Base-by-base conservation (phyloP, 345 rosid genomes). In the Ceriops decandra region DNA sequence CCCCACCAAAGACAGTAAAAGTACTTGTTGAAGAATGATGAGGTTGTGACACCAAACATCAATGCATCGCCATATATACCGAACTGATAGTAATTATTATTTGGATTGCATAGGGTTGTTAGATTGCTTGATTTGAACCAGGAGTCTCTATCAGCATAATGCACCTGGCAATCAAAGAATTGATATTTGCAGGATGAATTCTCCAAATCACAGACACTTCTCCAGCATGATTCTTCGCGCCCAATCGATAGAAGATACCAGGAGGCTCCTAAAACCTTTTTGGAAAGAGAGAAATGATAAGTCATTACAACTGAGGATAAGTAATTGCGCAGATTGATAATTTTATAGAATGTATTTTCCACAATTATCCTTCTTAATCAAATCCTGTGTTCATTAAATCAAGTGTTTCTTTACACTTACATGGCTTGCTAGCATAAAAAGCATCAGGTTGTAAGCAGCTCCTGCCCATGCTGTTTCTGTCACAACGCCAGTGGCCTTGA, bases 1-100 rank as follows among this genome's bases (percentile, higher is more conserved):
- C 98, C 98, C 97, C 97, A 93, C 98, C 98, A 93, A 32, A 93
- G 92, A 75, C 95, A 89, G 77, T 89, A 89, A 35, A 91, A 93
- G 84, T 89, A 93, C 72, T 93, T 91, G 85, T 82, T 72, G 58
- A 93, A 42, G 84, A 93, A 93, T 0, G 85, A 74, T 28, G 97
- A 66, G 22, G 76, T 64, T 31, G 91, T 83, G 26, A 89, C 90
- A 56, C 58, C 75, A 24, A 76, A 83, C 30, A 82, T 78, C 74
- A 88, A 71, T 33, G 92, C 85, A 73, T 93, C 95, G 17, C 86
- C 92, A 57, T 81, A 93, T 38, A 93, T 91, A 53, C 97, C 96
- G 33, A 93, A 93, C 63, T 78, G 75, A 54, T 88, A 93, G 66
- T 71, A 83, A 61, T 42, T 73, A 21, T 21, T 74, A 3, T 72